A percentile compares a stretch with the other conserved stretches of the same genome.
Conservation (phyloP, 169 alveolate genomes). For the Neospora caninum region DNA sequence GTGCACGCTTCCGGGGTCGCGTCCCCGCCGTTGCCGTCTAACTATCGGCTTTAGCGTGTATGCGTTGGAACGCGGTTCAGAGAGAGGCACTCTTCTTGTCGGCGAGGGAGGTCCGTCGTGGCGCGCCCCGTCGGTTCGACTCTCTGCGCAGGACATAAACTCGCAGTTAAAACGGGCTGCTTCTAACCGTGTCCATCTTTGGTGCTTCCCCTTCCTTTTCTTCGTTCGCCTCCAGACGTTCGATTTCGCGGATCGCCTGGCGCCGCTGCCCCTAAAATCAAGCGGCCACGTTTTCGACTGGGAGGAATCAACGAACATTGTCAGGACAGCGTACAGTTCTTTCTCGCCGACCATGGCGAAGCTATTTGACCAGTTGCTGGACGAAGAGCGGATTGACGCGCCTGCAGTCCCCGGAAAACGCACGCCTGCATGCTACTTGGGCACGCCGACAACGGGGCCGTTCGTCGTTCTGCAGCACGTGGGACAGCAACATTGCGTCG, state of each 20-base stretch:
- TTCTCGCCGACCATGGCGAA: constrained; percentile 18
- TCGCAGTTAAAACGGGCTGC: too few species aligned
- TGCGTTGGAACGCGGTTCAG: too few species aligned
- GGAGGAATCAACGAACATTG: not conserved
- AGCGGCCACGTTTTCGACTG: not conserved
- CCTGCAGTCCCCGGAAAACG: not conserved
- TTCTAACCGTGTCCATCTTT: too few species aligned
- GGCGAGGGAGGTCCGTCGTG: too few species aligned
- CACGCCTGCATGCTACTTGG: not conserved
- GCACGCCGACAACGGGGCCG: constrained; percentile 27
- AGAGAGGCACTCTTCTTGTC: too few species aligned
- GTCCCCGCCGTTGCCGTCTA: too few species aligned
- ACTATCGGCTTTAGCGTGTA: too few species aligned
- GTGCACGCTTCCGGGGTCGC: too few species aligned
- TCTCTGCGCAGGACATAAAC: too few species aligned
- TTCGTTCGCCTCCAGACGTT: not conserved
- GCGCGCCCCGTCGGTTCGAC: too few species aligned
- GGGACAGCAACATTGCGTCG: not conserved
- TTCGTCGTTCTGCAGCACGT: not conserved
- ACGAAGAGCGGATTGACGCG: not conserved
- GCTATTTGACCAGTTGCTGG: not conserved
- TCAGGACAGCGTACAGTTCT: not conserved
- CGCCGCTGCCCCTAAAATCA: not conserved
- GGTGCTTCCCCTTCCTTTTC: too few species aligned
- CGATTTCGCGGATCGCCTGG: not conserved